A percentile compares a stretch with the other conserved stretches of the same genome.
phyloP scores from a whole-genome alignment of 257 asterid genomes.

The Buddleja alternifolia region DNA sequence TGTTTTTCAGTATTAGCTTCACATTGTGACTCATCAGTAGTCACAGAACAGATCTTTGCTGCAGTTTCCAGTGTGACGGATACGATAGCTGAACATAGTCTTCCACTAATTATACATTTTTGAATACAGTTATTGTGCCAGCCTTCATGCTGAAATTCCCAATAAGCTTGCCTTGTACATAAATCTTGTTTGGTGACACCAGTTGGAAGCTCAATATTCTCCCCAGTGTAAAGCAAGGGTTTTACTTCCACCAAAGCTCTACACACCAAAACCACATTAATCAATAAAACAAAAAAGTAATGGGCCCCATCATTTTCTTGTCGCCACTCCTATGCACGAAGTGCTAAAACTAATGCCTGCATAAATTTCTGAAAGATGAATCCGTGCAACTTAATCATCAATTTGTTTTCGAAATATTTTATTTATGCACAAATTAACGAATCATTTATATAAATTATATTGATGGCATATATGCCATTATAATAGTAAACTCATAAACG shows the following conservation, averaged over 20 bases:
- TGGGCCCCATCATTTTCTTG: neutral
- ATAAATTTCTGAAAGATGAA: constrained; percentile 5
- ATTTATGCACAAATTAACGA: neutral
- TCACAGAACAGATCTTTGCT: constrained; percentile 45
- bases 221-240: constrained; percentile 73
- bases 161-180: constrained; percentile 40
- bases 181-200: constrained; percentile 38
- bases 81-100: constrained; percentile 61
- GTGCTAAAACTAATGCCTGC: constrained; percentile 18
- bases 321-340: neutral
- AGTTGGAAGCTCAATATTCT: constrained; percentile 39
- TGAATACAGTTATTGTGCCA: constrained; percentile 74
- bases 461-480: constrained; percentile 11
- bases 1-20: constrained; percentile 43
- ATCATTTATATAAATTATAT: neutral
- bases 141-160: constrained; percentile 67
- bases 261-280: constrained; percentile 29
- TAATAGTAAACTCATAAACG: constrained; percentile 18
- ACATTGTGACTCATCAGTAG: constrained; percentile 31
- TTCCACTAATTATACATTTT: constrained; percentile 61
- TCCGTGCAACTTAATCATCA: neutral
- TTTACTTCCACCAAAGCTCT: constrained; percentile 93
- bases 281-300: neutral
- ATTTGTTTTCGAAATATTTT: constrained; percentile 7
- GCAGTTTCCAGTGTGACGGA: constrained; percentile 61